A percentile compares a stretch with the other conserved stretches of the same genome.
These are phyloP conservation scores for Sporothrix euskadiensis DNA, from an alignment of 2,329 filamentous ascomycete species.

Conservation along the genomic window DNA sequence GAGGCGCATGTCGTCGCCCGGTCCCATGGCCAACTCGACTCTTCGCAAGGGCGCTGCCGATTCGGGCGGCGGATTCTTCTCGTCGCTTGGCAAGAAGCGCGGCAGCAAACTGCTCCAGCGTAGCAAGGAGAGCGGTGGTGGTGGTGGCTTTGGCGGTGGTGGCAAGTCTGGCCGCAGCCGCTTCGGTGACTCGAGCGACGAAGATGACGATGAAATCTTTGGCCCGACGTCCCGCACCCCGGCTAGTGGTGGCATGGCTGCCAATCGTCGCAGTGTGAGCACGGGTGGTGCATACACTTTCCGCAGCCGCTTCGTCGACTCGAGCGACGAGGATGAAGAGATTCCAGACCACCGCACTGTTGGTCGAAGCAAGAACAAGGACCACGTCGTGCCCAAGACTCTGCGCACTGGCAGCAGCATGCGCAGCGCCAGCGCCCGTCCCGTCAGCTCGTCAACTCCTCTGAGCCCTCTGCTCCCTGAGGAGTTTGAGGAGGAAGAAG, in stretches of 20 bases:
- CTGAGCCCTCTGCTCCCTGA: slow-evolving; percentile 46
- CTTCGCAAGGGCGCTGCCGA: slow-evolving; percentile 16
- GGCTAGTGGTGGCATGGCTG: slow-evolving; percentile 22
- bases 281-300: slow-evolving; percentile 38
- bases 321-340: slow-evolving; percentile 61
- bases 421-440: slow-evolving; percentile 9
- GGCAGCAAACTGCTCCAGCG: slow-evolving; percentile 38
- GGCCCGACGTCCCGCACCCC: background rate
- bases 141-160: slow-evolving; percentile 45
- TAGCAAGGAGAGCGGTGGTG: slow-evolving; percentile 39
- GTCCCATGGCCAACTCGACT: slow-evolving; percentile 16
- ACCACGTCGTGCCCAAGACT: slow-evolving; percentile 45
- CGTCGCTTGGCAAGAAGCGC: slow-evolving; percentile 46
- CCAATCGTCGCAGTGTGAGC: slow-evolving; percentile 11
- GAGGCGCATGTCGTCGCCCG: slow-evolving; percentile 33
- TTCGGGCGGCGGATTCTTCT: slow-evolving; percentile 42
- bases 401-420: slow-evolving; percentile 37
- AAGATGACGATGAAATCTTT: slow-evolving; percentile 46
- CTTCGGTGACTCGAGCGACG: slow-evolving; percentile 65
- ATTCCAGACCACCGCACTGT: slow-evolving; percentile 41
- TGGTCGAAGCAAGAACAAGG: slow-evolving; percentile 66
- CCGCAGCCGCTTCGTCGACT: slow-evolving; percentile 60
- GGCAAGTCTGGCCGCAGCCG: slow-evolving; percentile 45
- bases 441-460: slow-evolving; percentile 4
- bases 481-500: slow-evolving; percentile 35